Conservation (phyloP, 2,329 filamentous ascomycete species). For the Talaromyces pinophilus region DNA sequence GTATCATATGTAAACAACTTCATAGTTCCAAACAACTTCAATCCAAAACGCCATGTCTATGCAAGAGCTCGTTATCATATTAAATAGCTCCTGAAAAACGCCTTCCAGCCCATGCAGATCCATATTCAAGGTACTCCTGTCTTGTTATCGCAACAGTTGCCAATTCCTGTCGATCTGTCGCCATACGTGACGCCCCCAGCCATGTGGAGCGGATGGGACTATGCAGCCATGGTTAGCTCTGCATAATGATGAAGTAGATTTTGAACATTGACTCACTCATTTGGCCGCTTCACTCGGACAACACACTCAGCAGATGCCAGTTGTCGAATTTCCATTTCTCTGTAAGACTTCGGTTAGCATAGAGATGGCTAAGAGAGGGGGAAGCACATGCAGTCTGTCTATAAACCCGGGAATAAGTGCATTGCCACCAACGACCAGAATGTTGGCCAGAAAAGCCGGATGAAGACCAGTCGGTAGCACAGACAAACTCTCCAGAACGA, state of each 20-base stretch:
- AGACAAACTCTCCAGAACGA: constrained; percentile 77
- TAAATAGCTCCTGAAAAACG: constrained; percentile 59
- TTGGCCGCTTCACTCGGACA: constrained; percentile 69
- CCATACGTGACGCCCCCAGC: constrained; percentile 79
- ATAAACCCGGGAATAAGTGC: constrained; percentile 77
- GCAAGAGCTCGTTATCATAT: not conserved
- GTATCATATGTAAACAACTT: constrained; percentile 21
- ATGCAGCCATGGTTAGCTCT: constrained; percentile 9
- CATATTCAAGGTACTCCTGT: constrained; percentile 86
- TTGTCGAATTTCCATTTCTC: constrained; percentile 68
- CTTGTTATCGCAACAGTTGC: constrained; percentile 74
- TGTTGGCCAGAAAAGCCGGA: constrained; percentile 80
- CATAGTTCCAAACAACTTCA: not conserved
- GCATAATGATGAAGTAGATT: not conserved
- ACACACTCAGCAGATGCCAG: constrained; percentile 74
- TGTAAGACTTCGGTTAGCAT: constrained; percentile 31
- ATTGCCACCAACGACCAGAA: constrained; percentile 87
- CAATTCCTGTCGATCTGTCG: constrained; percentile 65
- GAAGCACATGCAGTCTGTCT: constrained; percentile 62
- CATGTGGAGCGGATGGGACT: constrained; percentile 77
- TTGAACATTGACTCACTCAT: constrained; percentile 52
- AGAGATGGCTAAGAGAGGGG: not conserved
- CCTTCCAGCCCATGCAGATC: constrained; percentile 70
- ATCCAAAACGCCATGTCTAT: constrained; percentile 13
- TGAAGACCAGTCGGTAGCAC: constrained; percentile 78